phyloP scores from a whole-genome alignment of 1,139 yeast species.

The Taiozyma sp. region DNA sequence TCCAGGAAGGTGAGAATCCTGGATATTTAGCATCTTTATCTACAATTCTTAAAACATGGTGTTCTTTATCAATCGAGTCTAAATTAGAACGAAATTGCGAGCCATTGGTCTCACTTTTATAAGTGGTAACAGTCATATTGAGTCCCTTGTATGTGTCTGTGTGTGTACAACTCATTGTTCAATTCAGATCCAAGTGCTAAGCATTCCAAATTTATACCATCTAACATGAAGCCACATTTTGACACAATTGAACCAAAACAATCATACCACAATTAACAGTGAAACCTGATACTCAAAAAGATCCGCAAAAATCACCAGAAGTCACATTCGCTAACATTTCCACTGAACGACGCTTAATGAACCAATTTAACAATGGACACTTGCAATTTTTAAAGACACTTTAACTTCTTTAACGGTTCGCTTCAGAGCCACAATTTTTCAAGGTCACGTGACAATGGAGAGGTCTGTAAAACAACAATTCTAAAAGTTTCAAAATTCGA shows the following conservation, averaged over 20 bases:
- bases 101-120: slow-evolving; percentile 11
- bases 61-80: too few species aligned
- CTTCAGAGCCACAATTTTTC: not conserved
- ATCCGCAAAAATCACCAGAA: not conserved
- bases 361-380: not conserved
- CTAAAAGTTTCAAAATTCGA: not conserved
- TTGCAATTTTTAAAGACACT: not conserved
- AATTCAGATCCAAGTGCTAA: not conserved
- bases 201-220: not conserved
- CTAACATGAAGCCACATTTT: not conserved
- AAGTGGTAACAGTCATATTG: slow-evolving; percentile 6
- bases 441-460: not conserved
- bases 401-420: not conserved
- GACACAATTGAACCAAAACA: not conserved
- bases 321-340: not conserved
- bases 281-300: not conserved
- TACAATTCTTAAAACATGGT: slow-evolving; percentile 4
- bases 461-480: not conserved
- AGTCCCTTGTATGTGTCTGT: not conserved
- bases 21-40: slow-evolving; percentile 27
- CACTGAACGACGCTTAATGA: not conserved
- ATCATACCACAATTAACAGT: not conserved
- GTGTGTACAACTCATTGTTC: not conserved
- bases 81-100: slow-evolving; percentile 9
- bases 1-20: slow-evolving; percentile 47